A percentile compares a stretch with the other conserved stretches of the same genome.
Conservation (phyloP, 768 basidiomycete species). For the Scleroderma bovista region DNA sequence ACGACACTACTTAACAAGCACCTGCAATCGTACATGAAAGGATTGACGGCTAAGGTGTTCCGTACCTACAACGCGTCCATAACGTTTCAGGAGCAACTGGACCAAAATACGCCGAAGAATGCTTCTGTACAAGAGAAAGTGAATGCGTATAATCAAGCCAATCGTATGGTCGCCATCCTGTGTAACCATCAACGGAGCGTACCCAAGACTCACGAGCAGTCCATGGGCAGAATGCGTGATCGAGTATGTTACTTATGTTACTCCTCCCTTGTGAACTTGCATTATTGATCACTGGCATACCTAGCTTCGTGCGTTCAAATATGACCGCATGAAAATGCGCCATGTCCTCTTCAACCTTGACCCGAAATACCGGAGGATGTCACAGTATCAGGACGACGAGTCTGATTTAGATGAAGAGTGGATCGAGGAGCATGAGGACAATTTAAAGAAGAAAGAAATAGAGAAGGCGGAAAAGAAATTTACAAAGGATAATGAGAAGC, state of each 20-base stretch:
- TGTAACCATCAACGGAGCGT: slow-evolving; percentile 98
- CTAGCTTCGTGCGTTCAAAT: slow-evolving; percentile 87
- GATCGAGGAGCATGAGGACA: slow-evolving; percentile 74
- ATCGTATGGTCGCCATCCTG: slow-evolving; percentile 93
- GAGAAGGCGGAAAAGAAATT: slow-evolving; percentile 94
- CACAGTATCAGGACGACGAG: slow-evolving; percentile 74
- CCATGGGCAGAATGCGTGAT: slow-evolving; percentile 91
- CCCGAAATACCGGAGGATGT: slow-evolving; percentile 74
- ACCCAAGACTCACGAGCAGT: slow-evolving; percentile 87
- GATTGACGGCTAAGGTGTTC: slow-evolving; percentile 97
- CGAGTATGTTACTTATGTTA: slow-evolving; percentile 60
- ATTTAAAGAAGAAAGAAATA: slow-evolving; percentile 71
- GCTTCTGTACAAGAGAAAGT: slow-evolving; percentile 92
- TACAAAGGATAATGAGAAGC: slow-evolving; percentile 87
- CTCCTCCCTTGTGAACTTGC: background rate
- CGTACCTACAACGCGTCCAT: slow-evolving; percentile 99
- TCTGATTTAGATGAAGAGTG: slow-evolving; percentile 95
- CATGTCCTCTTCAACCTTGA: slow-evolving; percentile 79
- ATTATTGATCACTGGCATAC: slow-evolving; percentile 5
- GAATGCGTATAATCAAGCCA: slow-evolving; percentile 95
- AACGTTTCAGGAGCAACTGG: slow-evolving; percentile 90
- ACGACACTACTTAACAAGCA: slow-evolving; percentile 88
- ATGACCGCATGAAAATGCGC: slow-evolving; percentile 95
- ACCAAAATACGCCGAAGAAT: slow-evolving; percentile 61
- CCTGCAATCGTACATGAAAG: slow-evolving; percentile 90